Conservation (phyloP, 768 basidiomycete genomes). For the Mycena pura region DNA sequence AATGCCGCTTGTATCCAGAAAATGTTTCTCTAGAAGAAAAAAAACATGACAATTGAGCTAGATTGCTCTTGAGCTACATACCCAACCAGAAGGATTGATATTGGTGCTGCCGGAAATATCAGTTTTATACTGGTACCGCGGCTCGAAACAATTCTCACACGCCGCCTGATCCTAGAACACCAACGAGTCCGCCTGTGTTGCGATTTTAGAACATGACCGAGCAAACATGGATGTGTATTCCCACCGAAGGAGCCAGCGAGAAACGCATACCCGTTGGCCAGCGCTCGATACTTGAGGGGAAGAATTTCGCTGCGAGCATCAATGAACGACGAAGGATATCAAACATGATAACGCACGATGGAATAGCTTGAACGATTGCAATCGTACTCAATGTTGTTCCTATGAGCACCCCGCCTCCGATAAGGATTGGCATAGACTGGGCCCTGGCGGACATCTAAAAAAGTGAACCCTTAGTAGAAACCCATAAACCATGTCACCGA, state of each 20-base stretch:
- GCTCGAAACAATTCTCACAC: slow-evolving; percentile 1
- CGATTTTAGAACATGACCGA: not conserved
- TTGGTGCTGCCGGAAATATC: slow-evolving; percentile 9
- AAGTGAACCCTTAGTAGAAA: not conserved
- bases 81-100: slow-evolving; percentile 26
- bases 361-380: slow-evolving; percentile 28
- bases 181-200: slow-evolving; percentile 18
- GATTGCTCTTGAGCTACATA: not conserved
- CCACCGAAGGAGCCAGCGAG: slow-evolving; percentile 26
- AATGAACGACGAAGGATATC: not conserved
- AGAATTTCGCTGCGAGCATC: slow-evolving; percentile 17
- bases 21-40: slow-evolving; percentile 18
- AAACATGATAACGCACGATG: slow-evolving; percentile 7
- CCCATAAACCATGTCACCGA: not conserved
- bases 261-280: slow-evolving; percentile 28
- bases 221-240: not conserved
- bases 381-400: slow-evolving; percentile 29
- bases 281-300: slow-evolving; percentile 27
- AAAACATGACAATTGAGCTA: not conserved
- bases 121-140: not conserved
- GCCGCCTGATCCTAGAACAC: slow-evolving; percentile 19
- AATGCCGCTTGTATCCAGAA: slow-evolving; percentile 31
- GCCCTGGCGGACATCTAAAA: slow-evolving; percentile 27
- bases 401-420: slow-evolving; percentile 26
- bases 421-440: slow-evolving; percentile 24